Base-by-base conservation (phyloP, 2,329 filamentous ascomycete species). In the Fusarium anguioides region DNA sequence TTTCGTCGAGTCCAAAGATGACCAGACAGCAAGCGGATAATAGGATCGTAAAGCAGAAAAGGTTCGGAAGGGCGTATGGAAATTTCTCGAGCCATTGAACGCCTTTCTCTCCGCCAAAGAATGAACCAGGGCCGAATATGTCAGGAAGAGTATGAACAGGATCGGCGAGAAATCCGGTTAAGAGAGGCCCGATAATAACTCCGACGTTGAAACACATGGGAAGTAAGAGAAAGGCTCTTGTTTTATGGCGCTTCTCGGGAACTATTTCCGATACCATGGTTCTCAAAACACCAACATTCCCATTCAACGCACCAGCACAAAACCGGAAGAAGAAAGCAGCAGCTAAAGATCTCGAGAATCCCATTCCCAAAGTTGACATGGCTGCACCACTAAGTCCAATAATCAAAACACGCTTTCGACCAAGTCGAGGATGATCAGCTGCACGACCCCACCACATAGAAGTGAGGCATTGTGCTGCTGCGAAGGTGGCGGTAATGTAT, bases 401-500 rank as follows among this genome's bases (percentile, higher is more conserved):
- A 51, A 96, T 79, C 18, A 97, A 82, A 15, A 96, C 91, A 17
- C 84, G 86, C 78, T 97, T 97, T 46, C 93, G 85, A 1, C 93
- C 94, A 57, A 86, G 84, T 54, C 80, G 81, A 35, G 86, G 85
- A 8, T 84, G 84, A 72, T 89, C 86, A 8, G 90, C 88, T 5
- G 94, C 79, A 1, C 90, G 83, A 0, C 93, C 93, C 93, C 93
- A 97, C 61, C 93, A 77, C 76, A 97, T 89, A 4, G 92, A 92
- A 2, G 93, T 96, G 21, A 92, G 75, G 73, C 95, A 95, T 75
- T 97, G 93, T 0, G 91, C 90, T 0, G 89, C 90, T 0, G 91
- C 94, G 75, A 97, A 97, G 36, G 89, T 89, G 14, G 91, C 92
- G 45, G 92, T 88, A 23, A 97, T 81, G 4, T 96, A 80, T 36